Evolutionary conservation across 352 stramenopile genomes (phyloP).

Genomic region (Phytophthora melonis): DNA sequence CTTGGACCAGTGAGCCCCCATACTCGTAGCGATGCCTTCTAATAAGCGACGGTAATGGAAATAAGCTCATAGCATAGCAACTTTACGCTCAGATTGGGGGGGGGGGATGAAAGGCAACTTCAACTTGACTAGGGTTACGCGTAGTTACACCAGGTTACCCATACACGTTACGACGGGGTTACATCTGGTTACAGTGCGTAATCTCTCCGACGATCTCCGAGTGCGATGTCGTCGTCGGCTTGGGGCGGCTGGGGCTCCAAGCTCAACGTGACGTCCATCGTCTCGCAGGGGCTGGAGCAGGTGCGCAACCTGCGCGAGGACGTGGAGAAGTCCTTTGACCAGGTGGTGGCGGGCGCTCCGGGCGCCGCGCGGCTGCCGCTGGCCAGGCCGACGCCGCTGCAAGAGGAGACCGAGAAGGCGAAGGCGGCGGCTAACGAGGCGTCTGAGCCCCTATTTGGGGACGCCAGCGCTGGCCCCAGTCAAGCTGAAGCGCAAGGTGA

Average conservation of each 20-base stretch:
- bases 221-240: conserved; percentile 20
- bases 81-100: too few relatives aligned
- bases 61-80: too few relatives aligned
- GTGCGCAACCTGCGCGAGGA: conserved; percentile 86
- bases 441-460: neutral
- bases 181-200: neutral
- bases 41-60: too few relatives aligned
- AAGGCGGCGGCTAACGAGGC: neutral
- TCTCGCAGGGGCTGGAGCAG: conserved; percentile 86
- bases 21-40: neutral
- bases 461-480: neutral
- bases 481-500: too few relatives aligned
- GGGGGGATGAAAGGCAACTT: neutral
- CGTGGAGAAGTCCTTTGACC: conserved; percentile 90
- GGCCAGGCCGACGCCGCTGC: neutral
- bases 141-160: neutral
- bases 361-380: conserved; percentile 22
- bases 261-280: conserved; percentile 86
- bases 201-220: neutral
- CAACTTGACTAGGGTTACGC: neutral
- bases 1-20: neutral
- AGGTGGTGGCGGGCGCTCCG: conserved; percentile 63
- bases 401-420: neutral
- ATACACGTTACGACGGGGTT: too few relatives aligned
- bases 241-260: conserved; percentile 76